These are phyloP conservation scores for Arthrobotrys iridis DNA, from an alignment of 2,329 filamentous ascomycete species.

Conservation along the genomic window DNA sequence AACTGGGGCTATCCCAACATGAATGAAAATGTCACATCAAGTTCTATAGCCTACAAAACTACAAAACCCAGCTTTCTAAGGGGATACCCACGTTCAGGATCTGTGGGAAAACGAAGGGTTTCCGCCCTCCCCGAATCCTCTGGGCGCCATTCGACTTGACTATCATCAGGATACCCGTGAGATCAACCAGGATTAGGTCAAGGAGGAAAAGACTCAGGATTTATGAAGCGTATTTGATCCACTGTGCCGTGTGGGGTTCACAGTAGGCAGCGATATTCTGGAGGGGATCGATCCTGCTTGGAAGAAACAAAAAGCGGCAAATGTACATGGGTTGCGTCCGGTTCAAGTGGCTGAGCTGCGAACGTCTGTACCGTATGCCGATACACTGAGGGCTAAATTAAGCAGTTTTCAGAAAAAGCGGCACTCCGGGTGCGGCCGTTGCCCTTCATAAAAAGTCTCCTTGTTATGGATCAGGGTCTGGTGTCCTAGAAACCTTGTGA, in stretches of 20 bases:
- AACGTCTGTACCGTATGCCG: slow-evolving; percentile 8
- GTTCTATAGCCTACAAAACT: not conserved
- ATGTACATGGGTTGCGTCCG: slow-evolving; percentile 23
- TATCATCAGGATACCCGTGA: not conserved
- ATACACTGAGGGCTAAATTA: slow-evolving; percentile 7
- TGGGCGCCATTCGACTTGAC: not conserved
- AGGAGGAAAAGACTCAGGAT: not conserved
- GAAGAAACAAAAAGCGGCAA: slow-evolving; percentile 50
- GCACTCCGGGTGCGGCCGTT: slow-evolving; percentile 32
- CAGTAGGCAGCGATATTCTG: slow-evolving; percentile 39
- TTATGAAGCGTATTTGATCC: slow-evolving; percentile 47
- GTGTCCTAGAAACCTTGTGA: slow-evolving; percentile 26
- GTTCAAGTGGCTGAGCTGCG: slow-evolving; percentile 15
- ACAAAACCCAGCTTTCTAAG: not conserved
- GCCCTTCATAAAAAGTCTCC: slow-evolving; percentile 28
- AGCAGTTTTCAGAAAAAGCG: slow-evolving; percentile 10
- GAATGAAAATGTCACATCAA: slow-evolving; percentile 3
- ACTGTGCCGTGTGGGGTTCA: slow-evolving; percentile 33
- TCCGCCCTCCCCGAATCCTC: not conserved
- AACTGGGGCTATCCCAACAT: slow-evolving; percentile 14
- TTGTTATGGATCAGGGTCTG: slow-evolving; percentile 25
- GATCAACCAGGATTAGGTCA: slow-evolving; percentile 16
- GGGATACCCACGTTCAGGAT: not conserved
- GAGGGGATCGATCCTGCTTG: slow-evolving; percentile 34
- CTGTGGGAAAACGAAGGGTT: not conserved